Conservation (phyloP, 2,329 filamentous ascomycete genomes). For the Didymella lethalis region DNA sequence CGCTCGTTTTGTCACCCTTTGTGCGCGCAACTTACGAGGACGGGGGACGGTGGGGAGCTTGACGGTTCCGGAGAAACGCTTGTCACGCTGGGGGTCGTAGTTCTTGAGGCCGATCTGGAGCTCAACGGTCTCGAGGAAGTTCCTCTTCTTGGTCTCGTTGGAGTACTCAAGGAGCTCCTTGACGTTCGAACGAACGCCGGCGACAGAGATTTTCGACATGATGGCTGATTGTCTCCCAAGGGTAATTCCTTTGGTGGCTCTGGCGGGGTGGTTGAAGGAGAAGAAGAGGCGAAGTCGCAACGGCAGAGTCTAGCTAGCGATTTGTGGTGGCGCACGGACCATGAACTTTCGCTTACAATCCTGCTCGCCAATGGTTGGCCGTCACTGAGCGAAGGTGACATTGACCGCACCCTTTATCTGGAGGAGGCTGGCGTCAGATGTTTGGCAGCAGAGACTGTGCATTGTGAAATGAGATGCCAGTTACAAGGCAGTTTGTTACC, state of each 20-base stretch:
- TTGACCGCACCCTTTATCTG: neutral
- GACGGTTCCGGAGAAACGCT: conserved; percentile 99
- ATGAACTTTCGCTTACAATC: conserved; percentile 21
- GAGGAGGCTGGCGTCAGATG: neutral
- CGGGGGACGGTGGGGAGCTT: conserved; percentile 91
- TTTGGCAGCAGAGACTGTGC: too few species aligned
- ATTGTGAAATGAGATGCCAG: neutral
- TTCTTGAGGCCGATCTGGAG: conserved; percentile 61
- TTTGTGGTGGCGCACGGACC: conserved; percentile 4
- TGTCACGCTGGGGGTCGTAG: conserved; percentile 94
- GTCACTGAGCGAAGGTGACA: neutral
- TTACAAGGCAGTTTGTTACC: neutral
- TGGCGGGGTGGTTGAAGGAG: conserved; percentile 45
- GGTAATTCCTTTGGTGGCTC: conserved; percentile 52
- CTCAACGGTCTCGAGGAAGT: conserved; percentile 95
- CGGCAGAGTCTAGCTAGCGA: conserved; percentile 17
- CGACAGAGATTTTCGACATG: conserved; percentile 88
- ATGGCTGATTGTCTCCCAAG: conserved; percentile 60
- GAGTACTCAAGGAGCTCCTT: conserved; percentile 95
- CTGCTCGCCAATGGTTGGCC: neutral
- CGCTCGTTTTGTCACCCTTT: neutral
- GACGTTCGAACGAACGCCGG: conserved; percentile 96
- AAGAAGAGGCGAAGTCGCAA: conserved; percentile 27
- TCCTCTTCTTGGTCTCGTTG: conserved; percentile 93
- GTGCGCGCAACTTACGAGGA: conserved; percentile 51